Evolutionary conservation across 257 asterid species (phyloP), one percentile per base, ranked within the genome.

Genomic region (Nicotiana knightiana): DNA sequence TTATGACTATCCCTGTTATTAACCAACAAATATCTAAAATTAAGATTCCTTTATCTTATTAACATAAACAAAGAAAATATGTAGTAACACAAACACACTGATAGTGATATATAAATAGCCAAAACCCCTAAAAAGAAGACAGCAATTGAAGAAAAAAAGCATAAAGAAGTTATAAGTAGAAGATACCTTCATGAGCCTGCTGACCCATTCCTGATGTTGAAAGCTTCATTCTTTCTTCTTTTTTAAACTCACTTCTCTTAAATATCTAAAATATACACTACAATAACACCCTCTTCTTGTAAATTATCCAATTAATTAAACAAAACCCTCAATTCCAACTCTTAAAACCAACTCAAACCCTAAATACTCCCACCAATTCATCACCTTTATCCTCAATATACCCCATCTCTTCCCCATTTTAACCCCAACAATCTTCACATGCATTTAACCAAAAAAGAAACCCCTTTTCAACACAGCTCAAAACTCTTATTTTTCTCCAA

Each of bases 151-250:
- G 26, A 46, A 48, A 76, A 70, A 70, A 81, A 61, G 79, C 57
- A 76, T 46, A 63, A 39, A 67, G 67, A 84, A 55, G n/a, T 85
- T 80, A 82, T 71, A 30, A 53, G 4, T 26, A 77, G 80, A 55
- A 84, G 80, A 83, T 84, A 89, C 92, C 92, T 87, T 87, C 90
- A 77, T 87, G 88, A 86, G 81, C 71, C 76, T 86, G 92, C 88
- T 89, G 92, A 89, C 92, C 86, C 89, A 87, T 82, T 71, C 92
- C 88, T 89, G 92, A 87, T 86, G 92, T 83, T 87, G 92, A 89
- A 89, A 89, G 89, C 90, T 89, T 89, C 92, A 89, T 89, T 62
- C 54, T 83, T 77, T 61, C 81, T 79, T 48, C 84, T 70, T 77
- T 80, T 67, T 70, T 43, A 53, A 79, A 78, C 82, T 78, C 77